Evolutionary conservation across 2,329 filamentous ascomycete species (phyloP), one percentile per base, ranked within the genome.

Genomic region (Botrytis sinoallii): DNA sequence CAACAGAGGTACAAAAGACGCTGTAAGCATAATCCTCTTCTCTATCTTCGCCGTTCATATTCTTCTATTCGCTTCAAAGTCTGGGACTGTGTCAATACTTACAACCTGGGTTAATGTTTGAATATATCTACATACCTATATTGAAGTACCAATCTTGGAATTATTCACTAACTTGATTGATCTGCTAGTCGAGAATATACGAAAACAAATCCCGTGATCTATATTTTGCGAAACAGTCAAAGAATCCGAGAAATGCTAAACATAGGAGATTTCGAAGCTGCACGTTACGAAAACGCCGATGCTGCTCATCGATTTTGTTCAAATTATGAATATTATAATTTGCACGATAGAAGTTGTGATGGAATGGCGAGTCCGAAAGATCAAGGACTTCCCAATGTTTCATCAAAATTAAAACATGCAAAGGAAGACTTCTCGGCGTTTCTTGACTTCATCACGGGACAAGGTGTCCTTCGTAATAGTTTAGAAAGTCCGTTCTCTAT

Each of bases 261-360:
- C 3, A 77, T 86, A 20, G 83, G 83, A 60, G 83, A 85, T 22
- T 82, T 83, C 35, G 82, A 85, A 10, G 81, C 83, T 16, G 81
- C 82, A 35, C 79, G 85, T 22, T 79, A 86, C 8, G 82, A 83
- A 55, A 81, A 82, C 25, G 84, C 84, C 22, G 85, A 86, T 76
- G 79, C 83, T 1, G 81, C 83, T 35, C 85, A 86, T 75, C 81
- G 84, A 16, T 83, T 80, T 40, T 86, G 85, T 77, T 86, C 85
- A 18, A 94, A 93, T 77, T 88, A 92, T 75, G 92, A 94, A 79
- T 95, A 93, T 80, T 86, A 84, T 76, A 86, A 86, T 73, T 77
- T 85, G 14, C 84, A 86, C 75, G 85, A 86, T 75, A 80, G 78
- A 44, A 81, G 78, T 61, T 81, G 80, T 57, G 80, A 83, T 72